Evolutionary conservation across 2,329 filamentous ascomycete genomes (phyloP), one percentile per base, ranked within the genome.

Genomic region (Exserohilum rostratum): DNA sequence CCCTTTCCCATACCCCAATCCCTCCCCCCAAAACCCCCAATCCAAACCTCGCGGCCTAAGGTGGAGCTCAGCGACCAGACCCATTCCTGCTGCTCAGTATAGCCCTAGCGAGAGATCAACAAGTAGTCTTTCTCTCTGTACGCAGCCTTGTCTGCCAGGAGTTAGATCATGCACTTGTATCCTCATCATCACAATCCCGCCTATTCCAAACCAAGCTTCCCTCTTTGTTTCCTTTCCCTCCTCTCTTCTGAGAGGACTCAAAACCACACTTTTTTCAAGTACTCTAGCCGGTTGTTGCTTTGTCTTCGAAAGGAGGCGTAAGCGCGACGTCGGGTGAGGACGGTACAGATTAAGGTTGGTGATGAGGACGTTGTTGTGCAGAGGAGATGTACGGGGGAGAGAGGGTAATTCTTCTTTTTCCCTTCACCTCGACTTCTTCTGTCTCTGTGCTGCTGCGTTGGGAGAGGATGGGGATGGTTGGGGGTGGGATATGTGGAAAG

Each of bases 1-100:
- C 7, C 22, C n/a, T 30, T 31, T 35, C 31, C 22, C n/a, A 18
- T 18, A 7, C n/a, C 15, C 22, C 13, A 10, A 17, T 15, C 35
- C 37, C 33, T 7, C 15, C 35, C 37, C 33, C 4, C 15, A 12
- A 40, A 49, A 44, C 1, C 11, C n/a, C n/a, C n/a, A n/a, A 22
- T 5, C 31, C 27, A 31, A 49, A 37, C 47, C 22, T 76, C 79
- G 79, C 79, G 78, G 74, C 74, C 70, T 68, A 74, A 80, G 79
- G 80, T 82, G 78, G 80, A 81, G 80, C 78, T 77, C 75, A 76
- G 77, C 64, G 78, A 80, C 77, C 74, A 80, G 78, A 72, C 66
- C 70, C 75, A 79, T 80, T 79, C 79, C 79, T 79, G 74, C 67
- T 78, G 79, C 79, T 82, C 80, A 80, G 80, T 82, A 82, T 80